Evolutionary conservation across 2,329 filamentous ascomycete species (phyloP), one percentile per base, ranked within the genome.

Genomic region (Orbilia ellipsospora): DNA sequence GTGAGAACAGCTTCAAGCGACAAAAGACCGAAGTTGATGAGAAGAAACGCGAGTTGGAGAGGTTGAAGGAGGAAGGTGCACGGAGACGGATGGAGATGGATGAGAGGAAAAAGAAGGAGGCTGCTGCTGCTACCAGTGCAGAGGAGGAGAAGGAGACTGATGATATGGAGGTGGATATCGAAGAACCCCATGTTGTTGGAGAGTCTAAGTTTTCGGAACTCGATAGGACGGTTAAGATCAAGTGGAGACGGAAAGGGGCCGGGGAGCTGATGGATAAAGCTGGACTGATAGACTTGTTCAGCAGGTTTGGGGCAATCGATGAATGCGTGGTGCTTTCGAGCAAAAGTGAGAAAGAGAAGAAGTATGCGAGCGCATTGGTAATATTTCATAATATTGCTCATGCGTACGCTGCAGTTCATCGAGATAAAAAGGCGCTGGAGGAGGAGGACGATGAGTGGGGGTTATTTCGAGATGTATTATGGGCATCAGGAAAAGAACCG

Each of bases 221-320:
- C 23, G 84, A 86, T 62, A 81, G 85, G 20, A 84, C 84, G 0
- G 77, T 86, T 72, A 84, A 83, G 50, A 78, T 86, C 0, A 82
- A 83, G 2, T 86, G 84, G 79, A 77, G 79, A 15, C 77, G 81
- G 23, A 81, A 82, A 23, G 81, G 80, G 50, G 64, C 66, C 23
- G 75, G 64, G 4, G 61, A 78, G 28, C 65, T 78, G 4, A 80
- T 85, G 77, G 82, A 83, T 65, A 82, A 83, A 51, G 81, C 82
- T 1, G 79, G 80, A 3, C 70, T 86, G 2, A 66, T 78, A 7
- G 70, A 78, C 51, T 80, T 84, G 56, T 86, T 86, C 77, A 76
- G 78, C 0, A 81, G 81, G 52, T 86, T 85, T 77, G 85, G 85
- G 16, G 81, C 81, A 36, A 81, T 86, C 15, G 83, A 86, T 61